Conservation (phyloP, 169 alveolate species). For the Cryptosporidium meleagridis region DNA sequence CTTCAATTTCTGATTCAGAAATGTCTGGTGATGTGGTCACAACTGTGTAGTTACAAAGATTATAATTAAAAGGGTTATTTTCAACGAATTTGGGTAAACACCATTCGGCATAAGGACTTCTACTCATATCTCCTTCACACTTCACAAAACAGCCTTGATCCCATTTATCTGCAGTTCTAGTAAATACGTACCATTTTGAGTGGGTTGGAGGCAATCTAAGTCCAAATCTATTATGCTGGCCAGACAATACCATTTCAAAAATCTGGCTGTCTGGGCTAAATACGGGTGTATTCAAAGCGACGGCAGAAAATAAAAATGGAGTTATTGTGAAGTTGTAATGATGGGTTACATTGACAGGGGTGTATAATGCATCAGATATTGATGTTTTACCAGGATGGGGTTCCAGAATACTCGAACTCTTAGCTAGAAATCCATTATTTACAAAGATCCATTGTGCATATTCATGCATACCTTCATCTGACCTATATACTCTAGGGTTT, state of each 20-base stretch:
- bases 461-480: conserved; percentile 74
- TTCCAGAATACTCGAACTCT: conserved; percentile 21
- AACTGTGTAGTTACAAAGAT: conserved; percentile 60
- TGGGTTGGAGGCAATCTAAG: conserved; percentile 66
- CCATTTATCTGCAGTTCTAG: conserved; percentile 72
- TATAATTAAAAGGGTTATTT: conserved; percentile 38
- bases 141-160: conserved; percentile 65
- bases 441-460: conserved; percentile 68
- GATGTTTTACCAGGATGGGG: conserved; percentile 56
- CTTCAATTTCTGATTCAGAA: conserved; percentile 37
- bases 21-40: conserved; percentile 16
- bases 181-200: conserved; percentile 55
- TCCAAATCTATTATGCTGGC: conserved; percentile 71
- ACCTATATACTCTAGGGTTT: conserved; percentile 33
- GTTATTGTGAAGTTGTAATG: conserved; percentile 62
- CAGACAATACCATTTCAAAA: conserved; percentile 61
- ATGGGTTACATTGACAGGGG: conserved; percentile 48
- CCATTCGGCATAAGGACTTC: conserved; percentile 68
- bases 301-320: conserved; percentile 51
- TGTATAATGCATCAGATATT: conserved; percentile 50
- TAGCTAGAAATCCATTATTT: conserved; percentile 48
- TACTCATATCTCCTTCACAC: conserved; percentile 69
- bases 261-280: conserved; percentile 68
- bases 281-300: conserved; percentile 57
- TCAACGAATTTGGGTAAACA: conserved; percentile 30